phyloP scores from a whole-genome alignment of 129 eudicot genomes.

The Flaveria linearis region DNA sequence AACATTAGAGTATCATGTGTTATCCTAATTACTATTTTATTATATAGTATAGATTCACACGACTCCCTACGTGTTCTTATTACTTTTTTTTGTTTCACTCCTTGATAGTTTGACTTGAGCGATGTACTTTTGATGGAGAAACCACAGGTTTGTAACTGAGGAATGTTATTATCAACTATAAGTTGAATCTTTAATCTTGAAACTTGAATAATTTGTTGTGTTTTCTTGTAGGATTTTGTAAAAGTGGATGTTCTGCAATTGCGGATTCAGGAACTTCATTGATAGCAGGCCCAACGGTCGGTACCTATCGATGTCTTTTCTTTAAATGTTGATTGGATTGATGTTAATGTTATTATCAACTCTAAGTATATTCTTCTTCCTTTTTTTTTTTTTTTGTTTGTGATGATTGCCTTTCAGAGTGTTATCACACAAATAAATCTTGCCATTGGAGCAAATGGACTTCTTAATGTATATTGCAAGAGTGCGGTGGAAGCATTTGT shows the following conservation, averaged over 20 bases:
- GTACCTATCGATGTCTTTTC: slow-evolving; percentile 1
- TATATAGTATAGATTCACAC: too few relatives aligned
- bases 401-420: slow-evolving; percentile 33
- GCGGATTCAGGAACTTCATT: slow-evolving; percentile 85
- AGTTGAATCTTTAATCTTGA: not conserved
- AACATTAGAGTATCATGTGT: too few relatives aligned
- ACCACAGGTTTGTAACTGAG: slow-evolving; percentile 41
- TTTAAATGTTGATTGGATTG: not conserved
- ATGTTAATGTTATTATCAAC: not conserved
- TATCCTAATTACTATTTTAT: too few relatives aligned
- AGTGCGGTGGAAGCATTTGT: slow-evolving; percentile 45
- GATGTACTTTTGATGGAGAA: slow-evolving; percentile 62
- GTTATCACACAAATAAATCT: slow-evolving; percentile 58
- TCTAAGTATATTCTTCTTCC: too few relatives aligned
- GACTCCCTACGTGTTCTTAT: not conserved
- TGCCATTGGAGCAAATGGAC: slow-evolving; percentile 67
- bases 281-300: slow-evolving; percentile 77
- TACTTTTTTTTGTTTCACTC: not conserved
- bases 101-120: slow-evolving; percentile 61
- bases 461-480: slow-evolving; percentile 57
- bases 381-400: too few relatives aligned
- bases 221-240: slow-evolving; percentile 35
- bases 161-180: not conserved
- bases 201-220: not conserved
- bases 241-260: slow-evolving; percentile 68